Evolutionary conservation across 2,329 filamentous ascomycete genomes (phyloP).

Genomic region (Dryadomyces quercus-mongolicae): DNA sequence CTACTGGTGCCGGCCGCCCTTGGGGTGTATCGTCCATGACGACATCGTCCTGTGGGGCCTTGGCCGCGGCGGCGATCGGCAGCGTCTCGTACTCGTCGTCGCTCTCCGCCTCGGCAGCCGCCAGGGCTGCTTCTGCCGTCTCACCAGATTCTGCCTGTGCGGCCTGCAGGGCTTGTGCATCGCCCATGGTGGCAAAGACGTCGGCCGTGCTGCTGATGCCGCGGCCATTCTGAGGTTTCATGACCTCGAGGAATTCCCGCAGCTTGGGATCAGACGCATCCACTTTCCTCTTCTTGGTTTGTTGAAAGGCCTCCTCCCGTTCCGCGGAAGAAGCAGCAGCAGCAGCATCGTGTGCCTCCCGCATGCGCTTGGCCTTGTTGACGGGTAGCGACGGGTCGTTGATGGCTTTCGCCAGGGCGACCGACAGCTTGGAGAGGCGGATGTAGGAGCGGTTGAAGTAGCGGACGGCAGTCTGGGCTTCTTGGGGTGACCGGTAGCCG

Average conservation of each 20-base stretch:
- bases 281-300: slow-evolving; percentile 53
- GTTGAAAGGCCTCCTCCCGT: slow-evolving; percentile 11
- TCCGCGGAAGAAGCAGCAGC: too few species aligned
- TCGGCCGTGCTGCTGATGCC: slow-evolving; percentile 12
- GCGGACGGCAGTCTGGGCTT: slow-evolving; percentile 72
- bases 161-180: not conserved
- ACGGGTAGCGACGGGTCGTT: slow-evolving; percentile 28
- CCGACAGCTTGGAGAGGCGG: slow-evolving; percentile 85
- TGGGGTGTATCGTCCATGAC: too few species aligned
- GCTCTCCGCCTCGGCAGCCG: slow-evolving; percentile 40
- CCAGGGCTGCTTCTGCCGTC: slow-evolving; percentile 5
- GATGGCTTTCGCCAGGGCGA: slow-evolving; percentile 70
- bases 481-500: slow-evolving; percentile 74
- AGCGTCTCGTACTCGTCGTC: slow-evolving; percentile 66
- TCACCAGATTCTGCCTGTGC: not conserved
- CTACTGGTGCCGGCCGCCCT: slow-evolving; percentile 5
- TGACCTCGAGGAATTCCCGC: slow-evolving; percentile 74
- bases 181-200: slow-evolving; percentile 4
- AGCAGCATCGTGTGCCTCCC: slow-evolving; percentile 3
- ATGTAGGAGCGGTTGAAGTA: slow-evolving; percentile 96
- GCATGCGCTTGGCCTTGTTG: slow-evolving; percentile 7
- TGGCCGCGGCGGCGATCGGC: slow-evolving; percentile 19
- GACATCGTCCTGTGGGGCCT: not conserved
- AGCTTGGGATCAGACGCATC: slow-evolving; percentile 61
- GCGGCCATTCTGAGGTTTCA: slow-evolving; percentile 45